Base-by-base conservation (phyloP, 2,329 filamentous ascomycete species). In the Ophiostoma perfectum region DNA sequence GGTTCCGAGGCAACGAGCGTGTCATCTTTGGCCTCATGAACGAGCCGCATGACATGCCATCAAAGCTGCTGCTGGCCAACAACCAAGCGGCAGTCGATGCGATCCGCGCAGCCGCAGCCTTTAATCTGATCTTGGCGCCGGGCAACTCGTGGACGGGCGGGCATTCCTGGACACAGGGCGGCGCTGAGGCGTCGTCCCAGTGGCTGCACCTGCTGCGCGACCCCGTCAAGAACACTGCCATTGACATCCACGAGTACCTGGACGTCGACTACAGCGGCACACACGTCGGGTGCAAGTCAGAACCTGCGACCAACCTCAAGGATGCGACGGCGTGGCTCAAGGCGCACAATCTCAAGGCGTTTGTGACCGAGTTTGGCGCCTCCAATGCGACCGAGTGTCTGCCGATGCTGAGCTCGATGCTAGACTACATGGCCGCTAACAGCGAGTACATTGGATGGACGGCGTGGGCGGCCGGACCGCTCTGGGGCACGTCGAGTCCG, bases 21-120 rank as follows among this genome's bases (percentile, higher is more conserved):
- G 81, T 83, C 66, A 82, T 84, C 66, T 83, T 83, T 71, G 81
- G 80, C 3, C 75, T 83, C 8, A 83, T 83, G 81, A 80, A 80
- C 71, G 80, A 83, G 75, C 82, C 82, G 2, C 82, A 84, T 73
- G 80, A 82, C 72, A 82, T 84, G 81, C 73, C 79, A 4, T 80
- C 80, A 2, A 72, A 74, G 14, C 77, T 83, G 6, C 75, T 83
- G 8, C 75, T 83, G 1, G 73, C 76, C 52, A 83, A 83, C 71
- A 77, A 81, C 71, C 81, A 84, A 73, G 81, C 81, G 8, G 79
- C 79, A 1, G 78, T 83, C 68, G 75, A 78, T 66, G 79, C 78
- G 0, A 83, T 83, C n/a, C 47, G 47, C n/a, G n/a, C 5, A 0
- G 47, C n/a, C 5, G 18, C n/a, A 18, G 47, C 49, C 7, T 27